Conservation (phyloP, 2,329 filamentous ascomycete genomes). For the Cladosporium sp. region DNA sequence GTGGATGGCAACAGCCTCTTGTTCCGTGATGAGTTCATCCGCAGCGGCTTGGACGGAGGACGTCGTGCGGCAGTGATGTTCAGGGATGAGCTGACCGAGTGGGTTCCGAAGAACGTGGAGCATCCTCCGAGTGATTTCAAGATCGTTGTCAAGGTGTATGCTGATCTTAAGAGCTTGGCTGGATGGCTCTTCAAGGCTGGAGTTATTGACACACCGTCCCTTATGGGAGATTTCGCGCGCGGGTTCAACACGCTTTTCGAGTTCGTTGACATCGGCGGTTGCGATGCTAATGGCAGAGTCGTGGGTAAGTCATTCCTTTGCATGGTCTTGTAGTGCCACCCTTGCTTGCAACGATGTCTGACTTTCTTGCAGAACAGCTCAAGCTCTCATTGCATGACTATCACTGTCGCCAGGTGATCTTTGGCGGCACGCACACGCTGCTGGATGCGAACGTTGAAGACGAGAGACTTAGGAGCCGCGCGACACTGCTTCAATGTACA, state of each 20-base stretch:
- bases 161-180: constrained; percentile 41
- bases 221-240: constrained; percentile 49
- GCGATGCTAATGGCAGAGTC: constrained; percentile 51
- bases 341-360: neutral
- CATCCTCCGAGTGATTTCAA: constrained; percentile 38
- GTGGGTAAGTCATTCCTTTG: constrained; percentile 35
- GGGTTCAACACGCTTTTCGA: constrained; percentile 59
- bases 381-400: constrained; percentile 53
- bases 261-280: constrained; percentile 57
- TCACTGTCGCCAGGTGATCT: constrained; percentile 57
- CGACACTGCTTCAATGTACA: constrained; percentile 55
- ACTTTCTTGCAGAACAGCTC: constrained; percentile 45
- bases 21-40: constrained; percentile 27
- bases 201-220: neutral
- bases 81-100: constrained; percentile 45
- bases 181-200: constrained; percentile 35
- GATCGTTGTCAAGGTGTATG: constrained; percentile 44
- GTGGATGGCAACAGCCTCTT: constrained; percentile 60
- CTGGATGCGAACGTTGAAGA: constrained; percentile 49
- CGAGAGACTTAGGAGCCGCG: constrained; percentile 34
- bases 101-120: constrained; percentile 31
- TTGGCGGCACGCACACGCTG: constrained; percentile 54
- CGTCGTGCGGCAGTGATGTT: constrained; percentile 51
- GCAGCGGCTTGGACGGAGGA: constrained; percentile 48
- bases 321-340: neutral